Evolutionary conservation across 345 rosid species (phyloP), one percentile per base, ranked within the genome.

Genomic region (Rhizophora mangle): DNA sequence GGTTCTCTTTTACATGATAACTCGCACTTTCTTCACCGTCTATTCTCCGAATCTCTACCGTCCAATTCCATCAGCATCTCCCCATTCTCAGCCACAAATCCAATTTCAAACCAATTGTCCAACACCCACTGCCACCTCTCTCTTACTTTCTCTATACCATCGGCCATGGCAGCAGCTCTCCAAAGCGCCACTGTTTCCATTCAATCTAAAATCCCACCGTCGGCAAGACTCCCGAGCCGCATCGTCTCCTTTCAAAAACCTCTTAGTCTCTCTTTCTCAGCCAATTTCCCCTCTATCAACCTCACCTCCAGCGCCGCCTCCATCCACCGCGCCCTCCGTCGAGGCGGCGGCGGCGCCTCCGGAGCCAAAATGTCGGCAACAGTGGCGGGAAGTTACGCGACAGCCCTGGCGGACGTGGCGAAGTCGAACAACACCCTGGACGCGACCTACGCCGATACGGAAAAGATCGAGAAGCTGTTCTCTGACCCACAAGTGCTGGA

Each of bases 321-420:
- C 70, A n/a, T 3, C 65, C 77, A 9, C 67, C 36, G 73, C 62
- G 76, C 52, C 81, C 81, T 75, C 63, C 72, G 75, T 68, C 71
- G 37, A 1, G 9, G 37, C 8, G 37, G 76, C 67, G 55, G 78
- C 34, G 70, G 87, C 20, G 62, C 81, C 29, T 31, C 63, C 13
- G 90, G 86, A 13, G 73, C 87, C n/a, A 81, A 76, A 51, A 88
- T 87, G 91, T 67, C 84, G 5, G 84, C 90, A 0, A 68, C 90
- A 1, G 93, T 83, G 0, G 88, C 95, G 3, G 62, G 78, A 32
- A 91, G 87, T 76, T 94, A 91, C 85, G 97, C 96, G n/a, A 36
- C 75, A 24, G 97, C 97, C 1, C 77, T 94, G 0, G 91, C 87
- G 21, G 97, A 91, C 61, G 74, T 91, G 3, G 97, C 98, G 47